phyloP scores from a whole-genome alignment of 176 grass and related monocot genomes.

The Eragrostis curvula region DNA sequence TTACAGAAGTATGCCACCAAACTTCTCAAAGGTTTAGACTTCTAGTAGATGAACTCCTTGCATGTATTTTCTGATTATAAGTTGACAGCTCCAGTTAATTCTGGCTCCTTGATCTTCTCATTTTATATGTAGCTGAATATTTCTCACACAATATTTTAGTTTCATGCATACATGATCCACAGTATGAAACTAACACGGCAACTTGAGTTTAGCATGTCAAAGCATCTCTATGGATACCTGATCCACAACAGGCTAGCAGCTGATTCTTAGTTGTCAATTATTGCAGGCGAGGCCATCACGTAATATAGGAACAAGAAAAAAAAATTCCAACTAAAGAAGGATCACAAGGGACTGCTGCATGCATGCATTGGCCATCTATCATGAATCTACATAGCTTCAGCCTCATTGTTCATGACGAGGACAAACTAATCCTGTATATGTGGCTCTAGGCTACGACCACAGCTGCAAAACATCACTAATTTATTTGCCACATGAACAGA shows the following conservation, averaged over 20 bases:
- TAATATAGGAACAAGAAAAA: constrained; percentile 26
- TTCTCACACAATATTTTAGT: not conserved
- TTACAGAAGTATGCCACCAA: not conserved
- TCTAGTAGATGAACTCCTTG: not conserved
- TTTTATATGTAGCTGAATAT: constrained; percentile 22
- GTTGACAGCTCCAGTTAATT: constrained; percentile 9
- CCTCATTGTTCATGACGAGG: constrained; percentile 31
- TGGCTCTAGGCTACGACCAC: not conserved
- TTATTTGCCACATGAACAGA: constrained; percentile 40
- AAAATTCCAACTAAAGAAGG: not conserved
- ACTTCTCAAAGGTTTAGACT: not conserved
- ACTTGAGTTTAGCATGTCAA: constrained; percentile 27
- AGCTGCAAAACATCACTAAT: constrained; percentile 15
- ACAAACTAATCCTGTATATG: not conserved
- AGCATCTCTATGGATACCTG: not conserved
- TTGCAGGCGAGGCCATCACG: constrained; percentile 64
- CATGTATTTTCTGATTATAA: constrained; percentile 19
- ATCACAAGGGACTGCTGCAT: constrained; percentile 40
- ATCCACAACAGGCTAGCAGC: constrained; percentile 31
- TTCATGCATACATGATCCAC: not conserved
- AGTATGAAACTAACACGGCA: constrained; percentile 16
- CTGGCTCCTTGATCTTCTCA: not conserved
- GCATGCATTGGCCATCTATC: constrained; percentile 10
- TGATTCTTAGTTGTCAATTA: constrained; percentile 43
- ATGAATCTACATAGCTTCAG: not conserved